Evolutionary conservation across 371 early-diverging fungal species (phyloP), one percentile per base, ranked within the genome.

Genomic region (Syncephalastrum racemosum): DNA sequence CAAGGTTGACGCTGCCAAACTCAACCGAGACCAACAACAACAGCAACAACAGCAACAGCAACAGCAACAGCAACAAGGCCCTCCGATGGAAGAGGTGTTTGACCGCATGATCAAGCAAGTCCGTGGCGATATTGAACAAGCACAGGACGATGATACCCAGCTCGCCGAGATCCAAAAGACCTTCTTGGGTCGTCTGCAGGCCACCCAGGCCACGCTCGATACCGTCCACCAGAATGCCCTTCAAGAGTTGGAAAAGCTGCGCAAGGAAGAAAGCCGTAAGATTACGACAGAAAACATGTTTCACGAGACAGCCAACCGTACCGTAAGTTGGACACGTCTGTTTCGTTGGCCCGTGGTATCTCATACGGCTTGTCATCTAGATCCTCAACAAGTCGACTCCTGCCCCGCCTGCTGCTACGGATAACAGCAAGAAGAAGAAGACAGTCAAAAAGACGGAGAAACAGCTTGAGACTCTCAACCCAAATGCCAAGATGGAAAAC

Each of bases 271-370:
- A 47, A 73, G 70, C 46, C 83, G 80, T 64, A 92, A 91, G 58
- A 48, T 94, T 31, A 89, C 92, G 2, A 81, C 83, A 4, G 95
- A 95, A 59, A 88, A 91, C 31, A 81, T 95, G 57, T 78, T 81
- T 20, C 80, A 84, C 16, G 86, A 83, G 27, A 91, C 90, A 7
- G 87, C 89, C 55, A 82, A 82, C 63, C 86, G 87, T 53, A 91
- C 91, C 15, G 88, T 88, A 71, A 63, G 71, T 50, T 0, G 18
- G 8, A 52, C 3, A 39, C 25, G 8, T 18, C 16, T 50, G 12
- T 7, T 20, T 23, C 16, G 31, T 31, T 40, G 10, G 5, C 12
- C 36, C 12, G 36, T 31, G 10, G 24, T 20, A 36, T 4, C 51
- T 31, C 36, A 31, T 31, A 8, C 46, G 1, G 12, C 13, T 24